Base-by-base conservation (phyloP, 768 basidiomycete genomes). In the Kwoniella dendrophila region DNA sequence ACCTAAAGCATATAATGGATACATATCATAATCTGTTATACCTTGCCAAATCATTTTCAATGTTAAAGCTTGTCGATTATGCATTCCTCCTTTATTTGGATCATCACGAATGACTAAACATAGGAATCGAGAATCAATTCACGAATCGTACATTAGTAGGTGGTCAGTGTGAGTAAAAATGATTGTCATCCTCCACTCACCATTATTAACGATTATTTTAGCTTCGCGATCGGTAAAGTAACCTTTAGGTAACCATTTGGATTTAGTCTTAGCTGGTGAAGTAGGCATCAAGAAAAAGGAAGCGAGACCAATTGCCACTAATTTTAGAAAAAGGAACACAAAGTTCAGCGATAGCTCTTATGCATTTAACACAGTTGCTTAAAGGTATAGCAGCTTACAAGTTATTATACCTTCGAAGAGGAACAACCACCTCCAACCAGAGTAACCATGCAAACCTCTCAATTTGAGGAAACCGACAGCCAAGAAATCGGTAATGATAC, bases 391-490 rank as follows among this genome's bases (percentile, higher is more conserved):
- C 14, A 41, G 45, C 62, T 44, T 38, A 67, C 62, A 45, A 41
- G 67, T 66, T 20, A 71, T 56, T 12, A 71, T 22, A 34, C 67
- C 67, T 49, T 86, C 86, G 30, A 87, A 69, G 27, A 87, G 77
- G 73, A 87, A 86, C 29, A 87, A 78, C 85, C 85, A 81, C 26
- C 70, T 54, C 79, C 79, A 80, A 1, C 73, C 61, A 11, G 82
- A 84, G 38, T 81, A 78, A 0, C 86, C 87, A 18, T 70, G 74
- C 8, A 85, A 78, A 20, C 85, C 86, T 4, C 84, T 81, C 52
- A 86, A 79, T 47, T 77, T 76, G 22, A 88, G 79, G 20, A 88
- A 84, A 3, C 86, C 87, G 0, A 85, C 85, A 0, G 86, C 88
- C 12, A 88, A 70, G 76, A 90, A 88, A 3, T 85, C 84, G 53